phyloP scores from a whole-genome alignment of 257 asterid genomes.

The Nemophila menziesii region DNA sequence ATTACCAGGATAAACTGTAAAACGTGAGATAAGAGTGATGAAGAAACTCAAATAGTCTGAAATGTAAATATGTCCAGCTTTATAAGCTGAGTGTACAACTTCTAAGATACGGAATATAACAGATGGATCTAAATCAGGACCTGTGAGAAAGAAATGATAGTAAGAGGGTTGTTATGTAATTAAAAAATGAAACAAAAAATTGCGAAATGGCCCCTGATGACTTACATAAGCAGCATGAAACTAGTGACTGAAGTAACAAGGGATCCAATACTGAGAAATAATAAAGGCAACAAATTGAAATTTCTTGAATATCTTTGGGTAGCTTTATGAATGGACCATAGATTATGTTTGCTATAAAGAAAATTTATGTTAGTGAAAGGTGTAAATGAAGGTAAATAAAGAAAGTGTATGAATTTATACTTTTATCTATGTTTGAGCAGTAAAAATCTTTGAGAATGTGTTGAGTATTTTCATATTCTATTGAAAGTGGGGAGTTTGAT shows the following conservation, averaged over 20 bases:
- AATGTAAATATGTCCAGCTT: slow-evolving; percentile 61
- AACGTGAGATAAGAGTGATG: slow-evolving; percentile 62
- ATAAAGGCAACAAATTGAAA: slow-evolving; percentile 71
- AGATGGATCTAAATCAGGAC: slow-evolving; percentile 39
- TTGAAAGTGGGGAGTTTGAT: slow-evolving; percentile 28
- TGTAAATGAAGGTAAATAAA: no score
- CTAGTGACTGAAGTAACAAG: slow-evolving; percentile 58
- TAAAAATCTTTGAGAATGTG: slow-evolving; percentile 35
- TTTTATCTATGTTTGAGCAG: slow-evolving; percentile 30
- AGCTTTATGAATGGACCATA: slow-evolving; percentile 81
- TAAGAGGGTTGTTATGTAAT: neutral
- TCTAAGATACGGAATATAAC: slow-evolving; percentile 49
- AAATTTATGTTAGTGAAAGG: slow-evolving; percentile 6
- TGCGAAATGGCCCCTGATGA: slow-evolving; percentile 4
- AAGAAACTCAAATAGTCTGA: slow-evolving; percentile 74
- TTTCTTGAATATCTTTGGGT: slow-evolving; percentile 65
- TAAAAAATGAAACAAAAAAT: neutral
- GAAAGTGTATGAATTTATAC: slow-evolving; percentile 25
- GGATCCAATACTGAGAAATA: slow-evolving; percentile 55
- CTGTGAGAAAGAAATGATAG: slow-evolving; percentile 24
- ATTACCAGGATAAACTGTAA: slow-evolving; percentile 66
- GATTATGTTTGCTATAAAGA: slow-evolving; percentile 22
- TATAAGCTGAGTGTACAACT: slow-evolving; percentile 61
- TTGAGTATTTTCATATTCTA: slow-evolving; percentile 55
- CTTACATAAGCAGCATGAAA: slow-evolving; percentile 84